phyloP scores from a whole-genome alignment of 129 eudicot species.

The Cynara cardunculus region DNA sequence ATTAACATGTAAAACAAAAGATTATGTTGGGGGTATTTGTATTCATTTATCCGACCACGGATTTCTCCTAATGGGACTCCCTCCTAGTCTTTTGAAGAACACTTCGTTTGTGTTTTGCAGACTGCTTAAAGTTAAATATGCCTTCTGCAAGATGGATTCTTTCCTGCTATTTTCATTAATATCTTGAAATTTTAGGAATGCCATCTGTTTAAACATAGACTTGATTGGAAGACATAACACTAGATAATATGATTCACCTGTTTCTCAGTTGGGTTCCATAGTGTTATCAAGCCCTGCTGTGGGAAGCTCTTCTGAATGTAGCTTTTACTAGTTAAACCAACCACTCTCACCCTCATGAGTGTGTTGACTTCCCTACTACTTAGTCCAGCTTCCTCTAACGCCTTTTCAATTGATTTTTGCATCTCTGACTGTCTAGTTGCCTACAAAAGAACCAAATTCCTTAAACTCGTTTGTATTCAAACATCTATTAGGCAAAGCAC shows the following conservation, averaged over 20 bases:
- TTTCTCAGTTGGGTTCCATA: slow-evolving; percentile 81
- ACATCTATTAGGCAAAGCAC: neutral
- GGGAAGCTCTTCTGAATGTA: slow-evolving; percentile 10
- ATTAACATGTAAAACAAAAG: neutral
- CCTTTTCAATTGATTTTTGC: slow-evolving; percentile 65
- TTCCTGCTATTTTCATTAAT: neutral
- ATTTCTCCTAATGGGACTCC: neutral
- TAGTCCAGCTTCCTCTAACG: slow-evolving; percentile 69
- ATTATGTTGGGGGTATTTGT: neutral
- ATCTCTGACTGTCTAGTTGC: slow-evolving; percentile 59
- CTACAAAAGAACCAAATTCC: slow-evolving; percentile 29
- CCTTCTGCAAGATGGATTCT: neutral
- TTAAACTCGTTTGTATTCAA: neutral
- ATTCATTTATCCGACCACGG: neutral
- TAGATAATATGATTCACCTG: slow-evolving; percentile 50
- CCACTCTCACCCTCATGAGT: slow-evolving; percentile 78
- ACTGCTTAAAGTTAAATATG: neutral
- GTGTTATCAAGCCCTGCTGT: slow-evolving; percentile 62
- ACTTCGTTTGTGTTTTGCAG: neutral
- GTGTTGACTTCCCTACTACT: slow-evolving; percentile 70
- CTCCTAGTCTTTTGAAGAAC: neutral
- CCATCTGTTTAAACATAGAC: neutral
- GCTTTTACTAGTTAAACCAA: slow-evolving; percentile 51
- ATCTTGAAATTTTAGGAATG: neutral
- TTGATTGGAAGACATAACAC: neutral